Base-by-base conservation (phyloP, 106 monocot genomes). In the Dendrobium catenatum region DNA sequence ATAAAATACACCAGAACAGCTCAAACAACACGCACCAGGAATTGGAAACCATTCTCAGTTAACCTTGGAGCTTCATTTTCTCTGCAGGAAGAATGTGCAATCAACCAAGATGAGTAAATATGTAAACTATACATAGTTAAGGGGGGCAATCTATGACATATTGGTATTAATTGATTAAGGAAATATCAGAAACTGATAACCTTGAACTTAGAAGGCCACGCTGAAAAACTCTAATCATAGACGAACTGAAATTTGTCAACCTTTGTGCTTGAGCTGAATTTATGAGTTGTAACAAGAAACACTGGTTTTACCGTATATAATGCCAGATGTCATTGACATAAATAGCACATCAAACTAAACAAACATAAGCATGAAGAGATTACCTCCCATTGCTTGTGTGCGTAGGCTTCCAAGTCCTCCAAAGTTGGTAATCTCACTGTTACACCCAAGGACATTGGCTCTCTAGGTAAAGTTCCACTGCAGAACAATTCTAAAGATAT, bases 1-100 rank as follows among this genome's bases (percentile, higher is more conserved):
- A 59, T 27, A 47, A 48, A 55, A 68, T 61, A 48, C 18, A 22
- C 74, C 8, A 74, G 49, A 49, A 86, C 51, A 73, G 49, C 4
- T 74, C 15, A 77, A 77, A 33, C 17, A n/a, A 40, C 76, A 82
- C 86, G 41, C 33, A 99, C 98, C 83, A 99, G 93, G 83, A 99
- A 99, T 66, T 99, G 98, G 78, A 99, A 99, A 22, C 98, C 98
- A 82, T 91, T 95, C 81, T 99, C 95, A 40, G 93, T 95, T 78
- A 99, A 86, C 79, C 77, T 99, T 66, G 91, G 87, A 82, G 89
- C 87, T 78, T 95, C 99, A 88, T 91, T 95, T 81, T 99, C 95
- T 82, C 99, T 99, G 89, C 84, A 86, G 43, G 64, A 41, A 31
- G 76, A 49, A 44, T 44, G 74, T 44, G 1, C 41, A 74, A 74